Percentiles rank a stretch among this genome's conserved stretches.
These are phyloP conservation scores for Coffea canephora DNA, from an alignment of 257 asterid species.

Conservation along the genomic window DNA sequence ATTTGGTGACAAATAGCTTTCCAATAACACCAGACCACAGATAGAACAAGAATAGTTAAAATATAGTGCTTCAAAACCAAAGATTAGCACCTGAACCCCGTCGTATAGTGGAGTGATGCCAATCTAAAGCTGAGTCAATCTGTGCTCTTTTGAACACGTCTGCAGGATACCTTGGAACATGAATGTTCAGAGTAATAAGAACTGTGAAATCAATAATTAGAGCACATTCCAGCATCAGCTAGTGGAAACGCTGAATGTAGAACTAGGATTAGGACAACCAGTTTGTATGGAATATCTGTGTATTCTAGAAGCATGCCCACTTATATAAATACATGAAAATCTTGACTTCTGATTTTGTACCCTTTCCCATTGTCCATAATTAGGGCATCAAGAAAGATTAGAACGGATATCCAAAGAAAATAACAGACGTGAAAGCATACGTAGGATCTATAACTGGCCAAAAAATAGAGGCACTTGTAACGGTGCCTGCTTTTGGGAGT, in stretches of 20 bases:
- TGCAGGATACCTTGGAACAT: slow-evolving; percentile 71
- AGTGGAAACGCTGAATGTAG: neutral
- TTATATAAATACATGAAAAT: neutral
- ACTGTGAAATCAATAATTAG: neutral
- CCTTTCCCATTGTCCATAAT: neutral
- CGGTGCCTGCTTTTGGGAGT: neutral
- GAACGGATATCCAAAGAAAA: too few relatives aligned
- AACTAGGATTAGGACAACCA: neutral
- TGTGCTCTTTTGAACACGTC: slow-evolving; percentile 75
- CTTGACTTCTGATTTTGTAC: neutral
- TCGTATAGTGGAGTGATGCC: slow-evolving; percentile 89
- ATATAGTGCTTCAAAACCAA: neutral
- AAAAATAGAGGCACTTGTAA: neutral
- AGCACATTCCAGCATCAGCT: neutral
- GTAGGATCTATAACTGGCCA: neutral
- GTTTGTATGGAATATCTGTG: neutral
- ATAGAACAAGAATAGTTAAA: neutral
- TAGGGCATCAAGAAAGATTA: neutral
- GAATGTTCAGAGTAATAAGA: slow-evolving; percentile 11
- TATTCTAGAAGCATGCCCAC: neutral
- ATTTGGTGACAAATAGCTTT: neutral
- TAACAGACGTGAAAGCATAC: neutral
- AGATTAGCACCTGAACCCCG: slow-evolving; percentile 67
- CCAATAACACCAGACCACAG: neutral
- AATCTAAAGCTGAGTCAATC: slow-evolving; percentile 81